phyloP scores from a whole-genome alignment of 1,284 basidiomycete species.

The Microbotryum intermedium region DNA sequence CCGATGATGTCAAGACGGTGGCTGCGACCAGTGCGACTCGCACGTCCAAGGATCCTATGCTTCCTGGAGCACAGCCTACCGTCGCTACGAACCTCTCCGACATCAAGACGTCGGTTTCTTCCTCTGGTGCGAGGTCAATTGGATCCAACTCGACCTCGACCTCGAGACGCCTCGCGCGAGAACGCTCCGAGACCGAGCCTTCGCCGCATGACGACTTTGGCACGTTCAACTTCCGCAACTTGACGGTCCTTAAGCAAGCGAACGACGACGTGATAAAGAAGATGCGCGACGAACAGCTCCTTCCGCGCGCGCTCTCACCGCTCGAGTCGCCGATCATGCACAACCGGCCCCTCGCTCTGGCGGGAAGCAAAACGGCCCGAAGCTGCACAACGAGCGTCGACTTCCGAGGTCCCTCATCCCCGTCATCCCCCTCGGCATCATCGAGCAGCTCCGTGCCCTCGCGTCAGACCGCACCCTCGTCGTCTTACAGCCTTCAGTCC shows the following conservation, averaged over 20 bases:
- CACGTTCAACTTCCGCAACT: slow-evolving; percentile 95
- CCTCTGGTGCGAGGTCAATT: no score
- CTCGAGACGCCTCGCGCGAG: slow-evolving; percentile 3
- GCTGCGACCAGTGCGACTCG: slow-evolving; percentile 46
- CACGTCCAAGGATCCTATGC: slow-evolving; percentile 34
- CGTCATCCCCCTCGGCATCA: slow-evolving; percentile 21
- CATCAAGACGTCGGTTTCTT: no score
- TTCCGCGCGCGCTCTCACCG: slow-evolving; percentile 10
- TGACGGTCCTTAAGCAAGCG: slow-evolving; percentile 91
- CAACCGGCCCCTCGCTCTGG: slow-evolving; percentile 11
- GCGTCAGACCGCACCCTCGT: slow-evolving; percentile 20
- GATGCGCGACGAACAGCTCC: slow-evolving; percentile 49
- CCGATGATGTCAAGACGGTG: slow-evolving; percentile 44
- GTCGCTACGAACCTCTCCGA: no score
- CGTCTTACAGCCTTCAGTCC: slow-evolving; percentile 1
- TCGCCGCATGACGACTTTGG: slow-evolving; percentile 67
- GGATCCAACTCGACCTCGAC: background rate
- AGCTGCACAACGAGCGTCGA: slow-evolving; percentile 17
- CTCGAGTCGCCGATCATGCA: slow-evolving; percentile 30
- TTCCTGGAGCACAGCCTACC: no score
- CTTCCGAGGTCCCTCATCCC: slow-evolving; percentile 11
- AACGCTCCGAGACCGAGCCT: slow-evolving; percentile 22
- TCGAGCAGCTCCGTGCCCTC: slow-evolving; percentile 29
- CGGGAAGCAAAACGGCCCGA: background rate
- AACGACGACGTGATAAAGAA: slow-evolving; percentile 98